Evolutionary conservation across 163 green algal species (phyloP), one percentile per base, ranked within the genome.

Genomic region (Chloromonas sp.): DNA sequence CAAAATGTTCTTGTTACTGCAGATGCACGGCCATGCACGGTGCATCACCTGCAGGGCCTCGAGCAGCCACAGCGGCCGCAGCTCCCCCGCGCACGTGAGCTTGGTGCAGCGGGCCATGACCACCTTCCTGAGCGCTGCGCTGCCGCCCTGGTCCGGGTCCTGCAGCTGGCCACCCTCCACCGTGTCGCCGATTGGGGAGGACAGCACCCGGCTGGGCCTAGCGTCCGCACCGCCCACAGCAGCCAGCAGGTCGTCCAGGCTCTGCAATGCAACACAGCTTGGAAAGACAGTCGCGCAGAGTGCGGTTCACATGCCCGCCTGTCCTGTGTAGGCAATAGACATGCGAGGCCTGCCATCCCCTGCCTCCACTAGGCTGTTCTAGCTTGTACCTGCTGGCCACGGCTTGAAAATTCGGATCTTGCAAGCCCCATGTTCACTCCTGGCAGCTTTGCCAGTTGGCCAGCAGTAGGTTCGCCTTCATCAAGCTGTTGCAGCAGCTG

Each of bases 71-170:
- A 92, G 71, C 11, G 87, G 78, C 57, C 86, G 79, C 61, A 93
- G 11, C 36, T 13, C 15, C 2, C 84, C 88, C 11, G 78, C 14
- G 57, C 91, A 61, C 3, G 60, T 74, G 58, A 92, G 62, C 0
- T 81, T 89, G 13, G 92, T 96, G 58, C 92, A 88, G 0, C 96
- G 89, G 0, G 96, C 95, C 79, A 98, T 85, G 58, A 99, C 96
- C 58, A 98, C 90, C 87, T 99, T 98, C 62, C 90, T 94, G 14
- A 98, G 88, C 13, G 70, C 70, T 70, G 70, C 0, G 1, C 60
- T 60, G 60, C n/a, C 57, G n/a, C 13, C 71, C 13, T 62, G 76
- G 60, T 71, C 60, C 14, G 70, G 79, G 14, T 83, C 60, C n/a
- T 61, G 36, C 1, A 59, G 13, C 2, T 8, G 74, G 11, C 60